Evolutionary conservation across 2,329 filamentous ascomycete genomes (phyloP).

Genomic region (Emergomyces africanus): DNA sequence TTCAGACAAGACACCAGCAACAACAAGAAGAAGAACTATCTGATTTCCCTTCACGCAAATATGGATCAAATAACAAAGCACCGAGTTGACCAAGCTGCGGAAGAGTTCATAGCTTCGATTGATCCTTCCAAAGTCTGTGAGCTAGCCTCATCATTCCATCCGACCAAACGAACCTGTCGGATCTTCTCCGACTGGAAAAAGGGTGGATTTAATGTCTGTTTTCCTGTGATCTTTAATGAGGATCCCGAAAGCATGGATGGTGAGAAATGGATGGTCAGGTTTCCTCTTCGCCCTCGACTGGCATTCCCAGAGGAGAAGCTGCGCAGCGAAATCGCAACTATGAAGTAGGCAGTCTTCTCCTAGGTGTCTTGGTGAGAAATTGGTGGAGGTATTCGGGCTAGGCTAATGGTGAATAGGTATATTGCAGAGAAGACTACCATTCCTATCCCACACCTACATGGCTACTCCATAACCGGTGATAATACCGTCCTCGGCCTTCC

Average conservation of each 20-base stretch:
- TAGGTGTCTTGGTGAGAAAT: no score
- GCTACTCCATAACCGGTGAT: neutral
- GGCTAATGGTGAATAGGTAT: neutral
- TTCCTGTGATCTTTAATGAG: slow-evolving; percentile 4
- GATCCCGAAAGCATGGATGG: neutral
- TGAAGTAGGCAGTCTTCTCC: neutral
- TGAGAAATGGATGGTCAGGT: slow-evolving; percentile 5
- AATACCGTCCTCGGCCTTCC: neutral
- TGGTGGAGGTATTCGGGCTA: no score
- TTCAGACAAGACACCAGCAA: no score
- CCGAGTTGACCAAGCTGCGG: neutral
- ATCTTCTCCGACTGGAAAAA: slow-evolving; percentile 2
- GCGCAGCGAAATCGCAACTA: neutral
- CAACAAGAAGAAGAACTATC: no score
- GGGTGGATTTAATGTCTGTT: slow-evolving; percentile 5
- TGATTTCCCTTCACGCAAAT: no score
- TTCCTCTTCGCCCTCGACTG: slow-evolving; percentile 4
- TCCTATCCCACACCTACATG: neutral
- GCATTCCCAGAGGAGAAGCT: neutral
- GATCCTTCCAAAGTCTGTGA: slow-evolving; percentile 2
- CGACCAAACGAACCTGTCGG: neutral
- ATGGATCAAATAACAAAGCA: slow-evolving; percentile 7
- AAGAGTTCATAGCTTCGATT: slow-evolving; percentile 1
- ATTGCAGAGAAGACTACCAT: neutral
- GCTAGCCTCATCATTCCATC: slow-evolving; percentile 4